These are phyloP conservation scores for Colletotrichum sp. DNA, from an alignment of 2,329 filamentous ascomycete genomes.

Conservation along the genomic window DNA sequence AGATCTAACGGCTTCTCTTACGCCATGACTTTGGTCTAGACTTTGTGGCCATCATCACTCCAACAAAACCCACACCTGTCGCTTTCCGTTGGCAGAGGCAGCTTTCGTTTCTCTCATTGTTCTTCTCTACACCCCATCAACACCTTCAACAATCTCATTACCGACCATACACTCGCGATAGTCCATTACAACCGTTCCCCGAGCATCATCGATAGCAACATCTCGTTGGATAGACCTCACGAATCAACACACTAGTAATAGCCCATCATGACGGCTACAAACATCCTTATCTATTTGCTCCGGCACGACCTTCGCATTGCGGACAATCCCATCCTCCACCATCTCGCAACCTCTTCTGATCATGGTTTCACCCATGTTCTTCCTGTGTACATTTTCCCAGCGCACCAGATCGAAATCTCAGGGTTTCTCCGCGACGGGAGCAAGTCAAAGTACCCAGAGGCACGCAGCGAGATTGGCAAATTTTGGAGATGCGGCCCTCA, in stretches of 20 bases:
- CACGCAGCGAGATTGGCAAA: slow-evolving; percentile 65
- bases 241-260: background rate
- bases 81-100: accelerated
- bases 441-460: slow-evolving; percentile 71
- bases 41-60: background rate
- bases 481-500: slow-evolving; percentile 79
- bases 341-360: slow-evolving; percentile 49
- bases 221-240: background rate
- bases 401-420: slow-evolving; percentile 75
- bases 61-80: background rate
- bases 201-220: background rate
- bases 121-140: background rate
- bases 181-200: no score
- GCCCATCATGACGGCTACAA: slow-evolving; percentile 38
- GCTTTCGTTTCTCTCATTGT: accelerated
- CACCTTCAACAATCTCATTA: background rate
- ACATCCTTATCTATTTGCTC: slow-evolving; percentile 72
- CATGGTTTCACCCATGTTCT: slow-evolving; percentile 72
- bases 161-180: background rate
- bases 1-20: slow-evolving; percentile 21
- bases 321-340: slow-evolving; percentile 77
- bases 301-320: slow-evolving; percentile 74
- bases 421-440: slow-evolving; percentile 67
- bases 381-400: slow-evolving; percentile 72
- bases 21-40: slow-evolving; percentile 15